Base-by-base conservation (phyloP, 108 stramenopile species). In the Discostella stelligeroides region DNA sequence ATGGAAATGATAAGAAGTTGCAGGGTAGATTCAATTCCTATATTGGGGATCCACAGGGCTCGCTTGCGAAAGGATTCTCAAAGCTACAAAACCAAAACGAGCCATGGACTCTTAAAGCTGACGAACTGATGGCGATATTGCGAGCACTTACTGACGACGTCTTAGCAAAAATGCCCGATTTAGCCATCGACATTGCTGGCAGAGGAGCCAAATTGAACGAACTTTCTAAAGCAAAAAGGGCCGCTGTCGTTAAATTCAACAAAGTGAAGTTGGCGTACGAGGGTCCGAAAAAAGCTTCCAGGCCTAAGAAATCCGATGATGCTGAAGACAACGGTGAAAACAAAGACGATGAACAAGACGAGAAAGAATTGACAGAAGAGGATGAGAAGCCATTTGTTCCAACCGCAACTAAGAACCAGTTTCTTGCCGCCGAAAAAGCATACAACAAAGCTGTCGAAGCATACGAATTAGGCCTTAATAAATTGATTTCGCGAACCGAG, bases 71-170 rank as follows among this genome's bases (percentile, higher is more conserved):
- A 54, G 85, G 80, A 9, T 72, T 78, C 37, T 14, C 47, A 12
- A 93, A 91, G 60, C 66, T 91, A 38, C 50, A 68, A 17, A 63
- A 69, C 14, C 64, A 82, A 30, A 57, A 46, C 28, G 92, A 94
- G 51, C 84, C 92, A 14, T 94, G 92, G 92, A 74, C 76, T 53
- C 69, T 91, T 25, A 75, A 75, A 41, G 92, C 90, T 5, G 90
- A 94, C 38, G 92, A 94, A 59, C 59, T 94, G 45, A 69, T 91
- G 65, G 75, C 86, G 3, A 24, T 90, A 50, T 67, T 94, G 20
- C 60, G 86, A 65, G 79, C 79, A 46, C 74, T 94, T 40, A 86
- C 82, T 11, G 92, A 94, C 68, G 92, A 94, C 58, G 70, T 94
- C 28, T 55, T 94, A 43, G 82, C 86, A n/a, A 85, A 66, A 24